A percentile compares a stretch with the other conserved stretches of the same genome.
Evolutionary conservation across 1,139 yeast species (phyloP).

Genomic region (Debaryomyces coudertii): DNA sequence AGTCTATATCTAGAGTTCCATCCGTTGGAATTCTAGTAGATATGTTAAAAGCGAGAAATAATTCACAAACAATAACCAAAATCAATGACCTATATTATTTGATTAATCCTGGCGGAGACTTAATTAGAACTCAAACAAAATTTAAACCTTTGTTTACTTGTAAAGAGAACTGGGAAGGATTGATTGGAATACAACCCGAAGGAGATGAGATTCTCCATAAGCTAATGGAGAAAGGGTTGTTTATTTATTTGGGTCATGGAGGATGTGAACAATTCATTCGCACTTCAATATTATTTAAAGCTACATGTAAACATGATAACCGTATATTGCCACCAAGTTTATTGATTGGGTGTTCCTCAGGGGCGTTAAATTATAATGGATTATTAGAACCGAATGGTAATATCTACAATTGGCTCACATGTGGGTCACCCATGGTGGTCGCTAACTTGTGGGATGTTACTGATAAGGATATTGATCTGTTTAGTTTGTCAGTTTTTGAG

Average conservation of each 20-base stretch:
- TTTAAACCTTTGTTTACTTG: slow-evolving; percentile 53
- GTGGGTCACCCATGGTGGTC: slow-evolving; percentile 80
- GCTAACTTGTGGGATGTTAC: slow-evolving; percentile 97
- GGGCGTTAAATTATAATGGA: slow-evolving; percentile 62
- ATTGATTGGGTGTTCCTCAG: slow-evolving; percentile 92
- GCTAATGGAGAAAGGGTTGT: slow-evolving; percentile 51
- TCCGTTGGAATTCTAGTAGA: slow-evolving; percentile 55
- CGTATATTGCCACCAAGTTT: slow-evolving; percentile 68
- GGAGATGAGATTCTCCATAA: slow-evolving; percentile 47
- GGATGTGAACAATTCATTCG: slow-evolving; percentile 86
- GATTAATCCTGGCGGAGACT: slow-evolving; percentile 82
- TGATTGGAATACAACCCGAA: slow-evolving; percentile 56
- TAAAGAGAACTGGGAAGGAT: slow-evolving; percentile 54
- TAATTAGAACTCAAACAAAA: slow-evolving; percentile 64
- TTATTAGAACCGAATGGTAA: slow-evolving; percentile 76
- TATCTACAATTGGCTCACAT: slow-evolving; percentile 70
- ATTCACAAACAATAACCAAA: slow-evolving; percentile 13
- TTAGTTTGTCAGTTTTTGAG: slow-evolving; percentile 61
- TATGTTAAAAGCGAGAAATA: slow-evolving; percentile 29
- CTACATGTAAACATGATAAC: slow-evolving; percentile 19
- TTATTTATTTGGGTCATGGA: slow-evolving; percentile 90
- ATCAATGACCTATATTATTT: slow-evolving; percentile 50
- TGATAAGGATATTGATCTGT: slow-evolving; percentile 88
- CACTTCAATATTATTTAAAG: slow-evolving; percentile 29
- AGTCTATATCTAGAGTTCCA: slow-evolving; percentile 77